phyloP scores from a whole-genome alignment of 176 grass and related monocot genomes.

The Pontederia crassipes region DNA sequence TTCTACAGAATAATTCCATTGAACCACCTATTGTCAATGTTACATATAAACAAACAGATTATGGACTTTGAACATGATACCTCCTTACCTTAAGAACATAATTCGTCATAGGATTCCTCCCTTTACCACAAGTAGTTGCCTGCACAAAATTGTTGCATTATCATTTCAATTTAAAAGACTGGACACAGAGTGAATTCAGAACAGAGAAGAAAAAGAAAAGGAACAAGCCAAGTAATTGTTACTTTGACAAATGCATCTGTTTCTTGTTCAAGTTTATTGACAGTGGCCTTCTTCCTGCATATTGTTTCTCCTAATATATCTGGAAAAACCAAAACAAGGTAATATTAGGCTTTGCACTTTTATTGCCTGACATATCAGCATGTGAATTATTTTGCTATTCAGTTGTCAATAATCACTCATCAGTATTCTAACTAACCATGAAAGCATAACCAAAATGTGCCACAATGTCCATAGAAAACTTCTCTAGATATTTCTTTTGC shows the following conservation, averaged over 20 bases:
- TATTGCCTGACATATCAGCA: no score
- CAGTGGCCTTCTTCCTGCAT: conserved; percentile 43
- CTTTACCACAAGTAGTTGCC: conserved; percentile 72
- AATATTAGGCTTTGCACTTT: no score
- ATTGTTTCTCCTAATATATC: conserved; percentile 78
- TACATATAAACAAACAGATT: conserved; percentile 6
- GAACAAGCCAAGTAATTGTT: background rate
- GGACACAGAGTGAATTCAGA: background rate
- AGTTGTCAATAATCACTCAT: no score
- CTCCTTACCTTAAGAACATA: conserved; percentile 69
- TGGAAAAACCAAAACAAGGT: background rate
- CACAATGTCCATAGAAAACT: no score
- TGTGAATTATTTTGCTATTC: no score
- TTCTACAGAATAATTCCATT: no score
- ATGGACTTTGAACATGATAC: conserved; percentile 2
- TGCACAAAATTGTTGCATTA: conserved; percentile 12
- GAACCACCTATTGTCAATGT: no score
- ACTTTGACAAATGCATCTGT: conserved; percentile 76
- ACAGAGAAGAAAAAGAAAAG: background rate
- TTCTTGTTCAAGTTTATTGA: conserved; percentile 74
- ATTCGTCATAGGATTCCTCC: conserved; percentile 72
- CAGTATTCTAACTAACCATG: no score
- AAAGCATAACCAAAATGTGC: no score
- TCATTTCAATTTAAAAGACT: background rate
- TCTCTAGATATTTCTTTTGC: no score